A percentile compares a stretch with the other conserved stretches of the same genome.
These are phyloP conservation scores for Pleoardoris graminearum DNA, from an alignment of 2,329 filamentous ascomycete genomes.

Conservation along the genomic window DNA sequence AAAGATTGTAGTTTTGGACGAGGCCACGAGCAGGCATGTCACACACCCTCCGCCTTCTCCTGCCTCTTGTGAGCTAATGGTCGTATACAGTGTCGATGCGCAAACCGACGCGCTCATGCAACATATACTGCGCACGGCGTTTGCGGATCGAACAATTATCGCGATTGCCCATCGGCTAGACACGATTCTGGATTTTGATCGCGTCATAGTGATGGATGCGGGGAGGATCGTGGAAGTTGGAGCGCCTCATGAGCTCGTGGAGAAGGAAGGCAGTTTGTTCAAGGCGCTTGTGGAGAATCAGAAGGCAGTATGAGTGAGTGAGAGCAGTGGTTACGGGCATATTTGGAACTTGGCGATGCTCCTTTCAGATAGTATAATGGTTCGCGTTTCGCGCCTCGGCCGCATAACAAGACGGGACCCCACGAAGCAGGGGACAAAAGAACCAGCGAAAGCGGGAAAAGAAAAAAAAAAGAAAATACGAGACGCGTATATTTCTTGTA, in stretches of 20 bases:
- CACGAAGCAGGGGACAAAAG: no score
- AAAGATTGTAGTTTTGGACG: slow-evolving; percentile 24
- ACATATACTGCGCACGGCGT: slow-evolving; percentile 81
- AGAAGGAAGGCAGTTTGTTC: slow-evolving; percentile 15
- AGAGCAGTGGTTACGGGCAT: no score
- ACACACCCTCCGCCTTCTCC: background rate
- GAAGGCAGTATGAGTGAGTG: slow-evolving; percentile 4
- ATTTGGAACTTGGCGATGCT: no score
- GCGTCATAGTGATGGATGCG: slow-evolving; percentile 87
- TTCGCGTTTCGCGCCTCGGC: no score
- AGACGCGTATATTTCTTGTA: no score
- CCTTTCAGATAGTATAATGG: no score
- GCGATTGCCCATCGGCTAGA: slow-evolving; percentile 92
- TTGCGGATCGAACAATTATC: slow-evolving; percentile 81
- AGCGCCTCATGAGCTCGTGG: slow-evolving; percentile 9
- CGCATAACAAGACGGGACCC: no score
- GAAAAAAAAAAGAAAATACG: no score
- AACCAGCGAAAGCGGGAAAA: no score
- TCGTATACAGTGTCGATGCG: slow-evolving; percentile 72
- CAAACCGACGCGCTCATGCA: slow-evolving; percentile 91
- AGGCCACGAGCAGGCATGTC: slow-evolving; percentile 24
- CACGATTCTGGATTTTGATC: slow-evolving; percentile 95
- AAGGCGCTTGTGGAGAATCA: slow-evolving; percentile 21
- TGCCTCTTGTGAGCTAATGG: background rate
- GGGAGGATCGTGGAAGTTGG: slow-evolving; percentile 85